Evolutionary conservation across 306 rosid species (phyloP).

Genomic region (Sphenostylis stenocarpa): DNA sequence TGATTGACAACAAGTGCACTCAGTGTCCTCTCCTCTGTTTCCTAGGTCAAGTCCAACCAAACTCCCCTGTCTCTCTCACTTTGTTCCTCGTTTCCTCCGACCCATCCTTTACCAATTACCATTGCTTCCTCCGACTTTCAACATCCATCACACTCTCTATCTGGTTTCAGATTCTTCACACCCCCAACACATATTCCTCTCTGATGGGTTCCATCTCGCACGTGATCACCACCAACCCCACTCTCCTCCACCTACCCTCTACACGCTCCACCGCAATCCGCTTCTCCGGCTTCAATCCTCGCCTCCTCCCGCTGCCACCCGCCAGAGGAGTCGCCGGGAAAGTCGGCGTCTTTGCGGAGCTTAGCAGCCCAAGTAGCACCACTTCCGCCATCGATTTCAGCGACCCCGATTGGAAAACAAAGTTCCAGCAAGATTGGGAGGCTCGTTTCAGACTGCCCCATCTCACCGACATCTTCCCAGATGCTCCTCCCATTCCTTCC

Average conservation of each 20-base stretch:
- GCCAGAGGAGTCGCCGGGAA: slow-evolving; percentile 7
- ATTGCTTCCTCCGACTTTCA: not conserved
- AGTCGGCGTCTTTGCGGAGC: slow-evolving; percentile 35
- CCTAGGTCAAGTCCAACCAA: slow-evolving; percentile 27
- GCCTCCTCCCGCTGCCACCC: not conserved
- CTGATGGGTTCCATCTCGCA: slow-evolving; percentile 68
- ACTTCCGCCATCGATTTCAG: slow-evolving; percentile 52
- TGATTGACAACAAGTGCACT: not conserved
- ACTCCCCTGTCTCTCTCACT: not conserved
- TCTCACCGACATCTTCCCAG: slow-evolving; percentile 63
- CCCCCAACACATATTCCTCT: slow-evolving; percentile 1
- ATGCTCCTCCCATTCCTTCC: slow-evolving; percentile 76
- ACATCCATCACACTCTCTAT: not conserved
- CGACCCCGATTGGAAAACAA: slow-evolving; percentile 86
- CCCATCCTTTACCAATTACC: not conserved
- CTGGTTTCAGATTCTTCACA: not conserved
- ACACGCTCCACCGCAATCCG: slow-evolving; percentile 30
- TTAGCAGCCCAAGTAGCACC: slow-evolving; percentile 18
- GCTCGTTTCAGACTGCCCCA: slow-evolving; percentile 83
- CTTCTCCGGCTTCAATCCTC: slow-evolving; percentile 8
- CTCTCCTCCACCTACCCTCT: slow-evolving; percentile 31
- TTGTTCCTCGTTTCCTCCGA: slow-evolving; percentile 35
- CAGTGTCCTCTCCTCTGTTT: not conserved
- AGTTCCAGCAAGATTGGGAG: slow-evolving; percentile 74
- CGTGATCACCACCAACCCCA: slow-evolving; percentile 45